A percentile compares a stretch with the other conserved stretches of the same genome.
These are phyloP conservation scores for Nigrospora oryzae DNA, from an alignment of 2,329 filamentous ascomycete species.

Conservation along the genomic window DNA sequence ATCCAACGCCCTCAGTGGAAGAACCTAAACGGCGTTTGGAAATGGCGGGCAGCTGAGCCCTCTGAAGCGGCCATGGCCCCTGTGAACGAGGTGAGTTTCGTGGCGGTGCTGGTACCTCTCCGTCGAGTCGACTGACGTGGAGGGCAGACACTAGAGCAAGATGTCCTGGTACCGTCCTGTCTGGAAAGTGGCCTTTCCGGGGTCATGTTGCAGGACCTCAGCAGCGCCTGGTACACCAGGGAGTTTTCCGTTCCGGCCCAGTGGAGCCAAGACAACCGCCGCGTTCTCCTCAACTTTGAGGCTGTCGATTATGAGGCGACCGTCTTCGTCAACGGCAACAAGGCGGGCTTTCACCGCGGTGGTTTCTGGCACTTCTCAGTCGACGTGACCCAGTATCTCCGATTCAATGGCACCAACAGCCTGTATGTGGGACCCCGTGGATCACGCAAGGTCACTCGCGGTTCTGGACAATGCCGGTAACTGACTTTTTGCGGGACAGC, in stretches of 20 bases:
- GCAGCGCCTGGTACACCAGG: slow-evolving; percentile 41
- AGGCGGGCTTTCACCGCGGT: slow-evolving; percentile 45
- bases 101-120: no score
- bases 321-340: slow-evolving; percentile 48
- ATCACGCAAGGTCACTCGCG: not conserved
- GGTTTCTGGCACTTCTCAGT: slow-evolving; percentile 55
- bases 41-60: slow-evolving; percentile 29
- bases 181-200: slow-evolving; percentile 40
- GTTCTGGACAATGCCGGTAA: not conserved
- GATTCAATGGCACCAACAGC: slow-evolving; percentile 37
- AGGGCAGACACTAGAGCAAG: slow-evolving; percentile 4
- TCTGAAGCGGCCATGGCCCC: slow-evolving; percentile 11
- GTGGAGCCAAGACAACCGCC: slow-evolving; percentile 30
- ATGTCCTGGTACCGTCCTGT: slow-evolving; percentile 34
- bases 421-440: slow-evolving; percentile 29
- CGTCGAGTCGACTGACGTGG: slow-evolving; percentile 1
- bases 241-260: slow-evolving; percentile 37
- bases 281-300: slow-evolving; percentile 46
- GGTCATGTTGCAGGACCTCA: slow-evolving; percentile 30
- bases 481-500: slow-evolving; percentile 21
- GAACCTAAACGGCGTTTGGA: slow-evolving; percentile 52
- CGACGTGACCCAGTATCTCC: slow-evolving; percentile 42
- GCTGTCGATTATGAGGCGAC: slow-evolving; percentile 50
- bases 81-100: slow-evolving; percentile 9
- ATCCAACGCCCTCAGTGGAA: slow-evolving; percentile 44